A percentile compares a stretch with the other conserved stretches of the same genome.
Evolutionary conservation across 2,329 filamentous ascomycete genomes (phyloP).

Genomic region (Elsinoe fawcettii): DNA sequence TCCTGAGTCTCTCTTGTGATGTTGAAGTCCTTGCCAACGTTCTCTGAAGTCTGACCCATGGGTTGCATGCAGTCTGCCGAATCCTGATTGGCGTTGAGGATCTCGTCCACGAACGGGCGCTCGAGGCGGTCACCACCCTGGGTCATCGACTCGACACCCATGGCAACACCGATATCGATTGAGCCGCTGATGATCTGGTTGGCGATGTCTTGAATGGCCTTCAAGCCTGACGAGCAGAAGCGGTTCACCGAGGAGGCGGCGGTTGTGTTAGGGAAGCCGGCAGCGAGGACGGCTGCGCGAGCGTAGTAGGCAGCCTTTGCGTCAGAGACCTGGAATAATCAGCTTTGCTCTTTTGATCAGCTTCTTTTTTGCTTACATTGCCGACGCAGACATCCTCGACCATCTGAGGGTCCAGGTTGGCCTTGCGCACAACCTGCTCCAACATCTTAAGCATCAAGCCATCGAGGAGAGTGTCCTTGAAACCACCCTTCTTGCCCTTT

Average conservation of each 20-base stretch:
- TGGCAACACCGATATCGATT: slow-evolving; percentile 80
- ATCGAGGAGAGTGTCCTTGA: slow-evolving; percentile 89
- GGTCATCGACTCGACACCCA: slow-evolving; percentile 87
- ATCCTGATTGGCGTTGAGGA: slow-evolving; percentile 65
- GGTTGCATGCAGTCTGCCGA: slow-evolving; percentile 80
- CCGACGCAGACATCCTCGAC: slow-evolving; percentile 73
- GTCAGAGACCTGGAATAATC: slow-evolving; percentile 59
- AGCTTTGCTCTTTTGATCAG: slow-evolving; percentile 16
- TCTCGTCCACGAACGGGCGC: slow-evolving; percentile 67
- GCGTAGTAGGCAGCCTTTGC: slow-evolving; percentile 82
- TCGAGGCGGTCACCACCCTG: slow-evolving; percentile 61
- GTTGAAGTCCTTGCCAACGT: slow-evolving; percentile 84
- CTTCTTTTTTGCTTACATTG: slow-evolving; percentile 54
- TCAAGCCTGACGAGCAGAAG: slow-evolving; percentile 95
- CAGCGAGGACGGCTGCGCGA: slow-evolving; percentile 79
- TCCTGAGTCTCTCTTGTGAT: slow-evolving; percentile 76
- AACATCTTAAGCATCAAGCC: slow-evolving; percentile 76
- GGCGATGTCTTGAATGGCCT: slow-evolving; percentile 90
- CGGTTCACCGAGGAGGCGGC: slow-evolving; percentile 78
- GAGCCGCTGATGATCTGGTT: slow-evolving; percentile 71
- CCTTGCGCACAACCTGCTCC: slow-evolving; percentile 46
- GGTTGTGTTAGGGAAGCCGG: slow-evolving; percentile 87
- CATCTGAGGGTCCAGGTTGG: slow-evolving; percentile 28
- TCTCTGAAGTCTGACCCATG: slow-evolving; percentile 98
- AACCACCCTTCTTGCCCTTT: slow-evolving; percentile 83